Conservation (phyloP, 2,329 filamentous ascomycete genomes). For the Parasarocladium wereldwijsianum region DNA sequence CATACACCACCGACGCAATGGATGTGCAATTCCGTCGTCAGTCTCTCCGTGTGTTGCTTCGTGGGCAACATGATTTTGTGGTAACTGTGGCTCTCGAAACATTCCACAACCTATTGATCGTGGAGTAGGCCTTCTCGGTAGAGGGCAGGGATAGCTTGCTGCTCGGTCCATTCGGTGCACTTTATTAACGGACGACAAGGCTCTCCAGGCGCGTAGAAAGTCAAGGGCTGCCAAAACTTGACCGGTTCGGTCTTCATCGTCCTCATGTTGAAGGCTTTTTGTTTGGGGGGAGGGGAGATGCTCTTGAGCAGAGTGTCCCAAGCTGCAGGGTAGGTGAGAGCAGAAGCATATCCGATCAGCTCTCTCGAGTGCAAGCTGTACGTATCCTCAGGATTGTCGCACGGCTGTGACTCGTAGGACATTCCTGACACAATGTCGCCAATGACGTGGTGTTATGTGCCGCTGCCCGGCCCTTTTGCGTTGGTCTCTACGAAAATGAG, state of each 20-base stretch:
- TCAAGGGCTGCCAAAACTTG: constrained; percentile 3
- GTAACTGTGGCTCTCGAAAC: too few relatives aligned
- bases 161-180: constrained; percentile 6
- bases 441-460: constrained; percentile 4
- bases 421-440: constrained; percentile 5
- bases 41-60: too few relatives aligned
- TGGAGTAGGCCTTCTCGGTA: too few relatives aligned
- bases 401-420: constrained; percentile 2
- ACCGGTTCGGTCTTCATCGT: constrained; percentile 6
- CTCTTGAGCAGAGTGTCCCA: background rate
- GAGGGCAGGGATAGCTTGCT: constrained; percentile 4
- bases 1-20: too few relatives aligned
- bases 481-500: constrained; percentile 6
- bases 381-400: background rate
- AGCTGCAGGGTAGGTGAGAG: background rate
- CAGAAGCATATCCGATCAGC: background rate
- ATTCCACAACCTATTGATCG: too few relatives aligned
- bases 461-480: constrained; percentile 1
- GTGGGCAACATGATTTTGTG: too few relatives aligned
- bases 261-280: constrained; percentile 5
- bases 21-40: too few relatives aligned
- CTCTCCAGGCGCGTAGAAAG: constrained; percentile 4
- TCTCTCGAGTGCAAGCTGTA: background rate
- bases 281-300: constrained; percentile 3
- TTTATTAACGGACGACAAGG: constrained; percentile 2